Evolutionary conservation across 1,284 basidiomycete species (phyloP).

Genomic region (Ustilago cynodontis): DNA sequence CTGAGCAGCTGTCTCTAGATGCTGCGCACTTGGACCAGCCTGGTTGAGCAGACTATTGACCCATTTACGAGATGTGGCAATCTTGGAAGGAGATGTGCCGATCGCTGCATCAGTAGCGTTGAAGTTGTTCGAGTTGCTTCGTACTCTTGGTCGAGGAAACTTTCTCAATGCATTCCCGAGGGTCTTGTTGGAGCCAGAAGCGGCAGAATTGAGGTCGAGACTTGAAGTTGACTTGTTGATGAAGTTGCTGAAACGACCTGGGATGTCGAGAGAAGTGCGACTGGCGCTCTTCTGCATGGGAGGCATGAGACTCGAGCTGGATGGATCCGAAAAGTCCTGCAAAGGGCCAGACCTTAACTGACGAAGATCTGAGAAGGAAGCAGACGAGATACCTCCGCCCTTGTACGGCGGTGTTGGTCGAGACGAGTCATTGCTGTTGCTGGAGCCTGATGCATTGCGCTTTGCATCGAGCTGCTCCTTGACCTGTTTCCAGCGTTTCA

Average conservation of each 20-base stretch:
- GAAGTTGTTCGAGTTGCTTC: slow-evolving; percentile 32
- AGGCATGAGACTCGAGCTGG: slow-evolving; percentile 32
- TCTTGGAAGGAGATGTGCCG: slow-evolving; percentile 23
- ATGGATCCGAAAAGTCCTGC: slow-evolving; percentile 2
- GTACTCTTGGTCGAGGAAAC: slow-evolving; percentile 33
- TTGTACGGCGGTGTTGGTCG: slow-evolving; percentile 24
- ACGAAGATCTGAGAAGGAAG: slow-evolving; percentile 35
- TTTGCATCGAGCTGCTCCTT: slow-evolving; percentile 46
- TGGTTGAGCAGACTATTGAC: slow-evolving; percentile 42
- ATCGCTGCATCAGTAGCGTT: slow-evolving; percentile 8
- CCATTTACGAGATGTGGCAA: slow-evolving; percentile 47
- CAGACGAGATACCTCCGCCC: slow-evolving; percentile 41
- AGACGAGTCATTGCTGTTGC: slow-evolving; percentile 1
- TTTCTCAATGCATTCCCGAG: slow-evolving; percentile 25
- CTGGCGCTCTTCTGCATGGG: slow-evolving; percentile 36
- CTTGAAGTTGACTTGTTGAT: slow-evolving; percentile 46
- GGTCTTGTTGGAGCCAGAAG: slow-evolving; percentile 14
- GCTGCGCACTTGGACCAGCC: slow-evolving; percentile 21
- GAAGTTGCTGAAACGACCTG: slow-evolving; percentile 36
- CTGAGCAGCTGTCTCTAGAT: slow-evolving; percentile 43
- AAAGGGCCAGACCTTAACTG: slow-evolving; percentile 20
- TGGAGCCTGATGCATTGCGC: slow-evolving; percentile 28
- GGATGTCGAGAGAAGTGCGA: slow-evolving; percentile 47
- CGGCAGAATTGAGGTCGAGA: slow-evolving; percentile 29
- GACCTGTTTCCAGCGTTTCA: slow-evolving; percentile 47